phyloP scores from a whole-genome alignment of 2,329 filamentous ascomycete species.

The Colletotrichum caudatum region DNA sequence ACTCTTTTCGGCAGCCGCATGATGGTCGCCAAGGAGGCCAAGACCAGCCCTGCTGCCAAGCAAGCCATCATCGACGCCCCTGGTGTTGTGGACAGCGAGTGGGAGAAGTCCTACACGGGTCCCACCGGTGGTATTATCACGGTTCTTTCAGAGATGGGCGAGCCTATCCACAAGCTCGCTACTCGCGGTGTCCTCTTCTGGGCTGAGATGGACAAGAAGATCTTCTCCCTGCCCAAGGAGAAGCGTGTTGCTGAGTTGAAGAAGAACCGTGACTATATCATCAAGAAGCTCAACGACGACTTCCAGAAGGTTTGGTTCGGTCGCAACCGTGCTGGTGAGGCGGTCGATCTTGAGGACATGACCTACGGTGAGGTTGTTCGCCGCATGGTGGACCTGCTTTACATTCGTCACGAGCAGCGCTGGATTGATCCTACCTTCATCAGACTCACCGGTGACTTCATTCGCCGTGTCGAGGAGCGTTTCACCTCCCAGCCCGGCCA shows the following conservation, averaged over 20 bases:
- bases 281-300: constrained; percentile 94
- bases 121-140: constrained; percentile 94
- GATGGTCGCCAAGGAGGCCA: constrained; percentile 94
- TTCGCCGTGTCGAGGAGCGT: constrained; percentile 95
- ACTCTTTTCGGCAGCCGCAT: constrained; percentile 91
- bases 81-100: constrained; percentile 83
- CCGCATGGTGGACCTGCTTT: constrained; percentile 90
- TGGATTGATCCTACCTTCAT: constrained; percentile 92
- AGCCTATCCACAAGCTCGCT: constrained; percentile 98
- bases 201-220: constrained; percentile 99
- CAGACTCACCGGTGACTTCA: constrained; percentile 91
- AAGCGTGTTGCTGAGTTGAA: constrained; percentile 89
- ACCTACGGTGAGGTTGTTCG: constrained; percentile 90
- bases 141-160: constrained; percentile 98
- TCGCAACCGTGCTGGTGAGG: constrained; percentile 81
- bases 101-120: constrained; percentile 95
- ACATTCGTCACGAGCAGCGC: constrained; percentile 87
- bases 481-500: constrained; percentile 81
- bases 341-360: constrained; percentile 94
- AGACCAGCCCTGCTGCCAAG: constrained; percentile 89
- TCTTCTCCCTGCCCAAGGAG: constrained; percentile 95
- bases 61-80: constrained; percentile 89
- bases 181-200: constrained; percentile 96
- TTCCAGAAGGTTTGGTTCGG: constrained; percentile 99
- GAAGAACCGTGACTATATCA: constrained; percentile 91